phyloP scores from a whole-genome alignment of 352 stramenopile genomes.

The Phytophthora brassicae region DNA sequence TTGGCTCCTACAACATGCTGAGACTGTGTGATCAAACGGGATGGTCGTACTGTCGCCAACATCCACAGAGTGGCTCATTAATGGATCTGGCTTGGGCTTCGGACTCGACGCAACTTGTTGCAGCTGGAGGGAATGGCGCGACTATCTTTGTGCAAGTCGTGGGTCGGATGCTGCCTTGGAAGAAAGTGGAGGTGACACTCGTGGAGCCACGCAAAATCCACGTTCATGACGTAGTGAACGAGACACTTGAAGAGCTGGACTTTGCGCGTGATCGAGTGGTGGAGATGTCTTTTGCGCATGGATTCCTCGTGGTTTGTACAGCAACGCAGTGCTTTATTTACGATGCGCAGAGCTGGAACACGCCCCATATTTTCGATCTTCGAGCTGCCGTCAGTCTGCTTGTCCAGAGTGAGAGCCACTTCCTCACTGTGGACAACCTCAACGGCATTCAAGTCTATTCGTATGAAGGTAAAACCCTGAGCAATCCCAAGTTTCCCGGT shows the following conservation, averaged over 20 bases:
- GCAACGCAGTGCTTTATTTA: slow-evolving; percentile 94
- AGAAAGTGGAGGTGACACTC: slow-evolving; percentile 87
- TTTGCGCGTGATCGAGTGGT: slow-evolving; percentile 91
- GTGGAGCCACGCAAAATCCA: slow-evolving; percentile 87
- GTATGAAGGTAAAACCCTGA: slow-evolving; percentile 91
- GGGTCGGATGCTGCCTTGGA: slow-evolving; percentile 84
- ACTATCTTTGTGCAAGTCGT: slow-evolving; percentile 91
- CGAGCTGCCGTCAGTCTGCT: slow-evolving; percentile 85
- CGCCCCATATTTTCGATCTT: slow-evolving; percentile 92
- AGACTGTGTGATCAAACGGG: slow-evolving; percentile 92
- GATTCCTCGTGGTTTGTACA: slow-evolving; percentile 92
- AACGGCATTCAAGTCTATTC: slow-evolving; percentile 91
- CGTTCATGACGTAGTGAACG: slow-evolving; percentile 88
- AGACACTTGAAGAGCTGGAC: slow-evolving; percentile 91
- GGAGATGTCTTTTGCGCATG: slow-evolving; percentile 91
- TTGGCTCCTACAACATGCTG: slow-evolving; percentile 93
- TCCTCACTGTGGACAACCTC: slow-evolving; percentile 90
- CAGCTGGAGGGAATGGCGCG: slow-evolving; percentile 82
- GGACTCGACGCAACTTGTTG: slow-evolving; percentile 91
- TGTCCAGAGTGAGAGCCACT: slow-evolving; percentile 86
- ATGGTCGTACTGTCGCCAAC: slow-evolving; percentile 89
- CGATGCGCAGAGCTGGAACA: slow-evolving; percentile 91
- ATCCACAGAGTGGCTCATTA: slow-evolving; percentile 79
- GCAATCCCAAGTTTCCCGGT: slow-evolving; percentile 83
- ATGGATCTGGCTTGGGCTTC: slow-evolving; percentile 89